Evolutionary conservation across 2,329 filamentous ascomycete species (phyloP).

Genomic region (Clonostachys solani): DNA sequence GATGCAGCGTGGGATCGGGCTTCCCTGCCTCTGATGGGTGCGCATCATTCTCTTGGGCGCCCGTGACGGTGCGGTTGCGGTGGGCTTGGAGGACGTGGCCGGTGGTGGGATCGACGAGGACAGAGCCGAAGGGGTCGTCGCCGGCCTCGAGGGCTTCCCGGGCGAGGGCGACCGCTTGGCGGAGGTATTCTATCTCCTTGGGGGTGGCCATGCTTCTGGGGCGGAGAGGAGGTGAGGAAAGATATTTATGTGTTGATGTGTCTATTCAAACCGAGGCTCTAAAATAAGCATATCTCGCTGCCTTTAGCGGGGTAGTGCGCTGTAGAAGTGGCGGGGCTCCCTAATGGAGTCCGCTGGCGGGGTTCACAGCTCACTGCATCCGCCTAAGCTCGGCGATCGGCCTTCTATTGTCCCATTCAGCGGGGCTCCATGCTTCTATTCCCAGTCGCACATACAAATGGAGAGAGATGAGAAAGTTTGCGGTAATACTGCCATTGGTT

Average conservation of each 20-base stretch:
- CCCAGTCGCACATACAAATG: too few relatives aligned
- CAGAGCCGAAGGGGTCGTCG: conserved; percentile 28
- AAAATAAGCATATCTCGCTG: background rate
- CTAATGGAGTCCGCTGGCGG: too few relatives aligned
- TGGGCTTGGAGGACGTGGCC: conserved; percentile 20
- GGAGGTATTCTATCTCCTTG: background rate
- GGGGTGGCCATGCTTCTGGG: background rate
- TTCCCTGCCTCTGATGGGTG: conserved; percentile 7
- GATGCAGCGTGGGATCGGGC: conserved; percentile 24
- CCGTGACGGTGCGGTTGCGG: conserved; percentile 25
- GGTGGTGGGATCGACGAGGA: conserved; percentile 18
- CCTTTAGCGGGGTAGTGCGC: too few relatives aligned
- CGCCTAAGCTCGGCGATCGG: too few relatives aligned
- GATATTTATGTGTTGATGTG: background rate
- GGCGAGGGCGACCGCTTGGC: conserved; percentile 19
- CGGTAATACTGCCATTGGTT: too few relatives aligned
- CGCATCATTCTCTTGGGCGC: conserved; percentile 4
- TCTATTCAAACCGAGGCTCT: background rate
- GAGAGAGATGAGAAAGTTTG: too few relatives aligned
- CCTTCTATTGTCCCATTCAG: too few relatives aligned
- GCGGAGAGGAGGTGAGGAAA: background rate
- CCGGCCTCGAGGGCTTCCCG: conserved; percentile 27
- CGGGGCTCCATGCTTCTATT: too few relatives aligned
- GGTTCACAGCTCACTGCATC: too few relatives aligned
- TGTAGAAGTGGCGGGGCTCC: too few relatives aligned